Base-by-base conservation (phyloP, 139 green algal species). In the Penium margaritaceum region DNA sequence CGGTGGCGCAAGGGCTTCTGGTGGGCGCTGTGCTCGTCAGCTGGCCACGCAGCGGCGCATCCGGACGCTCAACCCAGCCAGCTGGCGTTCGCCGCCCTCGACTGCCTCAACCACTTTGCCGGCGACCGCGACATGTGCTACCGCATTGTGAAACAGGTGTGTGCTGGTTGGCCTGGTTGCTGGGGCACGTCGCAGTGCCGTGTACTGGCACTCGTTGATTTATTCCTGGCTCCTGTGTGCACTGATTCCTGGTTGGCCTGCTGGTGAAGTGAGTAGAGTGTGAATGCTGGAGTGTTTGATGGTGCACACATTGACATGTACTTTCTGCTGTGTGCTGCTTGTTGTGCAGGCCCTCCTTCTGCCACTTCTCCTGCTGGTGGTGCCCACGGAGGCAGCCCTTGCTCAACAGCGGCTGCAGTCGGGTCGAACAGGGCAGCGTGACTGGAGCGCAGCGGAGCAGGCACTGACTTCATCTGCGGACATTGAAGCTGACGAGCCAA, bases 71-170 rank as follows among this genome's bases (percentile, higher is more conserved):
- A 27, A 17, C 71, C 71, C 2, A 65, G 63, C 32, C 51, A 67
- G n/a, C 65, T 80, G 27, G 41, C 47, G 15, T 69, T 77, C 3
- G 36, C 35, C 19, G 73, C 73, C 6, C 58, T 80, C 15, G 51
- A 80, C 63, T 80, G 73, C 35, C 73, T 80, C 64, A 77, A 80
- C 58, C 65, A 80, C 35, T 80, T 80, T 33, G 37, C 64, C 19
- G 73, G 73, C 3, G 73, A 80, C 37, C 9, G 35, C 27, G 66
- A 77, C 6, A 36, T 77, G 65, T 80, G 73, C 63, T 78, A 76
- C 51, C n/a, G 53, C 14, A 24, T 76, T 21, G 24, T 76, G 21
- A 76, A 76, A 24, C 68, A 76, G 29, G 68, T 76, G 41, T 30
- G 33, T 6, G 53, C 36, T 19, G 61, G 35, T n/a, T n/a, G n/a